Percentiles rank a stretch among this genome's conserved stretches.
Evolutionary conservation across 768 basidiomycete genomes (phyloP).

Genomic region (Mycena vitilis): DNA sequence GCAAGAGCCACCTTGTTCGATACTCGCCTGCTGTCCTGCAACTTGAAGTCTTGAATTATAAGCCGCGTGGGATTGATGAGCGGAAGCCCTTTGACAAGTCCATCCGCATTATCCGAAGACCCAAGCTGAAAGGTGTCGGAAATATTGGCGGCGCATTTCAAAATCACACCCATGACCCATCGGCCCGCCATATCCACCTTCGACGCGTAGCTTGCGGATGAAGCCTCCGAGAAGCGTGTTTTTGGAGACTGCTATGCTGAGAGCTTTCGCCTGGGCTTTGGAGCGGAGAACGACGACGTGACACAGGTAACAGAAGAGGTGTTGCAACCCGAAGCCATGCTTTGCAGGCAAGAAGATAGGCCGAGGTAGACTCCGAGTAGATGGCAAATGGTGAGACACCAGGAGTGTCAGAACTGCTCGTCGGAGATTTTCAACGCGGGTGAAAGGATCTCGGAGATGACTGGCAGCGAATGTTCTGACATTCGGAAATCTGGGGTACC

Average conservation of each 20-base stretch:
- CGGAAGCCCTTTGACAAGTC: slow-evolving; percentile 12
- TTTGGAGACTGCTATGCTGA: slow-evolving; percentile 31
- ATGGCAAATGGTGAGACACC: slow-evolving; percentile 32
- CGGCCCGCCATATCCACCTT: slow-evolving; percentile 37
- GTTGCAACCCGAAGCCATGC: slow-evolving; percentile 42
- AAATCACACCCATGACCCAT: slow-evolving; percentile 15
- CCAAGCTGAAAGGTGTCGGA: slow-evolving; percentile 3
- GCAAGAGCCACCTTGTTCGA: slow-evolving; percentile 8
- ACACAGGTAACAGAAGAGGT: slow-evolving; percentile 41
- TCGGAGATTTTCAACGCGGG: slow-evolving; percentile 37
- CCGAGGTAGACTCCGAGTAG: slow-evolving; percentile 34
- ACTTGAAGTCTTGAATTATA: neutral
- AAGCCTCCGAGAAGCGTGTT: slow-evolving; percentile 34
- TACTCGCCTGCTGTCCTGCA: neutral
- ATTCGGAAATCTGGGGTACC: neutral
- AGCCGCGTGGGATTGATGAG: slow-evolving; percentile 13
- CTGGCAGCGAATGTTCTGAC: slow-evolving; percentile 30
- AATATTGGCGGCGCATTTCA: slow-evolving; percentile 12
- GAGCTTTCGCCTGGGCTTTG: slow-evolving; percentile 40
- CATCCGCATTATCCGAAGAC: neutral
- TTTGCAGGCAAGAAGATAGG: slow-evolving; percentile 39
- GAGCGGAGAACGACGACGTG: slow-evolving; percentile 40
- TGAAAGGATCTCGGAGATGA: slow-evolving; percentile 35
- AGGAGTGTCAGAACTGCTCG: slow-evolving; percentile 32
- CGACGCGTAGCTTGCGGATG: slow-evolving; percentile 41